Conservation (phyloP, 2,329 filamentous ascomycete genomes). For the Microsporum canis region DNA sequence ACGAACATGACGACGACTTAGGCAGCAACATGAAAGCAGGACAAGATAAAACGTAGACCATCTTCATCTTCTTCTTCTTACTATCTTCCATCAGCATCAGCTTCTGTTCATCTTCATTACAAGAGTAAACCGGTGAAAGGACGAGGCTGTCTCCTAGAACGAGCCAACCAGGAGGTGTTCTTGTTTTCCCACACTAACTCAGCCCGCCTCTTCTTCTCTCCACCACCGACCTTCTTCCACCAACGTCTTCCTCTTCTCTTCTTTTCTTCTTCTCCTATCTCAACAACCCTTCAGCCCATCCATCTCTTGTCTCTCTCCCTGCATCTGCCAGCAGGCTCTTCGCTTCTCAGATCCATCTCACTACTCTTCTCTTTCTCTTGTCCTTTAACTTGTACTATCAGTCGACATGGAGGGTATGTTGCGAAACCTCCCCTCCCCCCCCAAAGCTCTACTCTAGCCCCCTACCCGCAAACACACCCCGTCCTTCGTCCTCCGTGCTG, state of each 20-base stretch:
- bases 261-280: not conserved
- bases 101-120: not conserved
- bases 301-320: conserved; percentile 17
- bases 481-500: conserved; percentile 12
- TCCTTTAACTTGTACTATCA: conserved; percentile 16
- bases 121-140: not conserved
- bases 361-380: conserved; percentile 17
- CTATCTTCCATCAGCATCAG: not conserved
- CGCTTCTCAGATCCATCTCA: conserved; percentile 18
- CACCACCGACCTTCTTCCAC: not conserved
- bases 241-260: not conserved
- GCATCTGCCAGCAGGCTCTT: conserved; percentile 20
- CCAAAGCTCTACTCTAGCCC: conserved; percentile 21
- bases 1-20: not conserved
- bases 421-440: conserved; percentile 9
- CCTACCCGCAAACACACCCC: conserved; percentile 7
- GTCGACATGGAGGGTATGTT: conserved; percentile 56
- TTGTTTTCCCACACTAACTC: conserved; percentile 7
- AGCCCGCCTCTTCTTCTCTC: not conserved
- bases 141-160: not conserved
- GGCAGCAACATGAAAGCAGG: not conserved
- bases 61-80: not conserved
- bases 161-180: conserved; percentile 3
- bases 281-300: conserved; percentile 7
- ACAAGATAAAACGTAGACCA: not conserved